phyloP scores from a whole-genome alignment of 1,139 yeast species.

The Kodamaea arcana region DNA sequence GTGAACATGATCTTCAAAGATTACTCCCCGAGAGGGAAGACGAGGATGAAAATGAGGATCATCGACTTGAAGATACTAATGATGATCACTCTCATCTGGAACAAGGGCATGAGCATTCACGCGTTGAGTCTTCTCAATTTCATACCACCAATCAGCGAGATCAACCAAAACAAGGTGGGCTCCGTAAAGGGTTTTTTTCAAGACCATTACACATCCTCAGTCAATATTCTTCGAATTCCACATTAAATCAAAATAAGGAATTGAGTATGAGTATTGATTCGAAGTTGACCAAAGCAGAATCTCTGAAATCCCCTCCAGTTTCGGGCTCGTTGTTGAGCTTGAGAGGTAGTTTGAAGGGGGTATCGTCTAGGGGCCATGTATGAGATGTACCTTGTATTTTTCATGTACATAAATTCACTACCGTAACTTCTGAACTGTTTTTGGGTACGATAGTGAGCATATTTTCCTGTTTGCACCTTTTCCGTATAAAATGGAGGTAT shows the following conservation, averaged over 20 bases:
- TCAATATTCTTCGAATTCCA: conserved; percentile 14
- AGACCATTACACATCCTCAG: conserved; percentile 29
- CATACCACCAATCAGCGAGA: background rate
- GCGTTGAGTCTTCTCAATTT: too few relatives aligned
- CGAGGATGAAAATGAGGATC: background rate
- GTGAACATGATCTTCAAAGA: background rate
- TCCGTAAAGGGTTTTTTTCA: conserved; percentile 9
- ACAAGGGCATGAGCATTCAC: background rate
- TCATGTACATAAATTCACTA: too few relatives aligned
- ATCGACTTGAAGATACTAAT: background rate
- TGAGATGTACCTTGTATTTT: too few relatives aligned
- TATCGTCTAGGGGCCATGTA: background rate
- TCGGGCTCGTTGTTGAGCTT: background rate
- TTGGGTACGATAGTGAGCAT: too few relatives aligned
- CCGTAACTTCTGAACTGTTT: too few relatives aligned
- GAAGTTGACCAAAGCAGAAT: conserved; percentile 7
- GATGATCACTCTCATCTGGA: background rate
- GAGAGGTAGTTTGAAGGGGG: background rate
- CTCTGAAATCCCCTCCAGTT: conserved; percentile 1
- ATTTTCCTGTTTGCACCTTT: too few relatives aligned
- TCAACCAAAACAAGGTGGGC: conserved; percentile 3
- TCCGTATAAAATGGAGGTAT: too few relatives aligned
- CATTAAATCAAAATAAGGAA: conserved; percentile 12
- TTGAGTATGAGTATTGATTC: conserved; percentile 27
- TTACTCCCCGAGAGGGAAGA: background rate